phyloP scores from a whole-genome alignment of 1,284 basidiomycete genomes.

The Apiotrichum sp. region DNA sequence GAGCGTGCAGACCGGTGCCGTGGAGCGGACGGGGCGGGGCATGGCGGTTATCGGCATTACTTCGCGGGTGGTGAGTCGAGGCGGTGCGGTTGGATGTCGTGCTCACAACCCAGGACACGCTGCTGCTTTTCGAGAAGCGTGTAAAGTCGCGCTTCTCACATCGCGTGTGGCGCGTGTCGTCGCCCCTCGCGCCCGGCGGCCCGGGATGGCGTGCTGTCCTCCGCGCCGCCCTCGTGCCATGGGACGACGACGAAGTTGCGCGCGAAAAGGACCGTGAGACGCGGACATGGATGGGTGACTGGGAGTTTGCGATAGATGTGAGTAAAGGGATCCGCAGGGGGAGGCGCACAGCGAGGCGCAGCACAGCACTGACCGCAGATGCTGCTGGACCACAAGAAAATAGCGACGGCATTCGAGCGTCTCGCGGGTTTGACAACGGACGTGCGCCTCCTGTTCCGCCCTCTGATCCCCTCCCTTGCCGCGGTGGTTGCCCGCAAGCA shows the following conservation, averaged over 20 bases:
- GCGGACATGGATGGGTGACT: conserved; percentile 47
- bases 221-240: conserved; percentile 48
- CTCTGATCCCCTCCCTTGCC: conserved; percentile 50
- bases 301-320: conserved; percentile 58
- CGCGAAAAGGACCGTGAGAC: conserved; percentile 49
- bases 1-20: conserved; percentile 45
- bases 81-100: background rate
- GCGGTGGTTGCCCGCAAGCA: conserved; percentile 18
- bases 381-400: conserved; percentile 34
- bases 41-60: conserved; percentile 78
- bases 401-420: conserved; percentile 46
- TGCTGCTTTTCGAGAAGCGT: conserved; percentile 83
- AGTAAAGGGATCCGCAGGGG: conserved; percentile 24
- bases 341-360: no score
- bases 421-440: conserved; percentile 64
- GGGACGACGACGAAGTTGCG: conserved; percentile 20
- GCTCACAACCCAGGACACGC: conserved; percentile 56
- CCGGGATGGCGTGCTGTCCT: conserved; percentile 54
- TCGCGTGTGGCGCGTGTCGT: conserved; percentile 68
- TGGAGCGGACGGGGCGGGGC: conserved; percentile 51
- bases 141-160: conserved; percentile 94
- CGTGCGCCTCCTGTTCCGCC: conserved; percentile 57
- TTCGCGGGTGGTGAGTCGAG: conserved; percentile 56
- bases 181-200: conserved; percentile 51
- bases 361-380: conserved; percentile 17